phyloP scores from a whole-genome alignment of 805 yeast genomes.

The Saturnispora ahearnii region DNA sequence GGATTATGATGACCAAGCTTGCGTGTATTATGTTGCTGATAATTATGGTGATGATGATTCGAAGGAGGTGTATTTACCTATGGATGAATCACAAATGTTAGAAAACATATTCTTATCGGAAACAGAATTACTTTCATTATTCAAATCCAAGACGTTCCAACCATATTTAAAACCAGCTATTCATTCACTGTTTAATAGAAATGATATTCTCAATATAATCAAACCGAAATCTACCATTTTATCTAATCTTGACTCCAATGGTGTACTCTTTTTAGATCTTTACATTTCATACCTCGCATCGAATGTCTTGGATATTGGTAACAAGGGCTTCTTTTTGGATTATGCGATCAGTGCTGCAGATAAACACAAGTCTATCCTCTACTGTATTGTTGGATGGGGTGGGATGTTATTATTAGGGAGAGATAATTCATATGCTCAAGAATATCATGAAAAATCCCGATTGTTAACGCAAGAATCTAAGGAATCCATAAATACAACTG shows the following conservation, averaged over 20 bases:
- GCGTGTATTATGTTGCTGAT: conserved; percentile 10
- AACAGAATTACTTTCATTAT: conserved; percentile 18
- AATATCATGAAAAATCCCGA: conserved; percentile 18
- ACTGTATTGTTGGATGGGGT: conserved; percentile 55
- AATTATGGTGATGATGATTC: conserved; percentile 1
- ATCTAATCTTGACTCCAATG: conserved; percentile 33
- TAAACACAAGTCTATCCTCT: conserved; percentile 39
- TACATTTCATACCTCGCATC: conserved; percentile 39
- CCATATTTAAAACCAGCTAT: conserved; percentile 23
- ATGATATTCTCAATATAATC: conserved; percentile 12
- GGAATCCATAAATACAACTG: conserved; percentile 7
- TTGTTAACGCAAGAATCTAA: conserved; percentile 18
- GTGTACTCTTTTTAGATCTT: conserved; percentile 38
- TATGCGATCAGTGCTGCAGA: conserved; percentile 47
- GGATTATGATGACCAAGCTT: not conserved
- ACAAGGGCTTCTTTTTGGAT: conserved; percentile 38
- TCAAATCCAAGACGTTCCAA: conserved; percentile 17
- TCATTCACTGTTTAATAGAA: conserved; percentile 18
- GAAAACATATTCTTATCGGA: conserved; percentile 25
- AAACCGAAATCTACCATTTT: conserved; percentile 22
- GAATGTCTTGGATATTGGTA: conserved; percentile 29
- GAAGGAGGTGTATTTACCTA: conserved; percentile 18
- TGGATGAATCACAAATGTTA: conserved; percentile 31
- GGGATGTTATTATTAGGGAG: conserved; percentile 31
- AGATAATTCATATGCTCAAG: conserved; percentile 20